Evolutionary conservation across 306 rosid genomes (phyloP).

Genomic region (Acacia acuminata): DNA sequence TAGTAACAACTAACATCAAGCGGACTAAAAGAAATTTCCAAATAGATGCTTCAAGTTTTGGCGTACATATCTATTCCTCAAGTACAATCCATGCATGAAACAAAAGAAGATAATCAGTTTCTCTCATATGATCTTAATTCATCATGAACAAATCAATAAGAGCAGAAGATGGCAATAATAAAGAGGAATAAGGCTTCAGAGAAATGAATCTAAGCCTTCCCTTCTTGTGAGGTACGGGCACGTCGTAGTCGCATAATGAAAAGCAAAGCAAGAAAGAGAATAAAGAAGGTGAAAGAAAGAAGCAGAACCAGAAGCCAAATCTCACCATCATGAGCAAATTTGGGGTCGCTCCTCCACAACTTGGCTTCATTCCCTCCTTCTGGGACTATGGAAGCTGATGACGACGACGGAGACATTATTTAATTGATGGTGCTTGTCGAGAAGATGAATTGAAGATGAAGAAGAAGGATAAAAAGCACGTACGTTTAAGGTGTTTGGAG

Average conservation of each 20-base stretch:
- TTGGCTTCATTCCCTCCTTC: conserved; percentile 3
- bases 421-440: not conserved
- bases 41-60: not conserved
- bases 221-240: conserved; percentile 1
- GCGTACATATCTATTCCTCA: conserved; percentile 13
- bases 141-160: not conserved
- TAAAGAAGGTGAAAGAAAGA: conserved; percentile 33
- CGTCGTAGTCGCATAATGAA: conserved; percentile 34
- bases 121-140: not conserved
- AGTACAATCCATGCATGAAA: conserved; percentile 37
- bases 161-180: too few species aligned
- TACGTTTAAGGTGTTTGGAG: not conserved
- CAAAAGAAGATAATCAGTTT: conserved; percentile 29
- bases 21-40: conserved; percentile 30
- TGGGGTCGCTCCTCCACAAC: conserved; percentile 34
- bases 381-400: conserved; percentile 39
- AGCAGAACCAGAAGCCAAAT: conserved; percentile 45
- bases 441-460: not conserved
- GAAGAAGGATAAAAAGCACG: not conserved
- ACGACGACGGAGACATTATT: not conserved
- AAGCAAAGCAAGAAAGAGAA: conserved; percentile 21
- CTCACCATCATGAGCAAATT: conserved; percentile 45
- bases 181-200: too few species aligned
- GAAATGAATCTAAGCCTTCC: conserved; percentile 9
- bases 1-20: not conserved